Evolutionary conservation across 2,329 filamentous ascomycete species (phyloP).

Genomic region (Exophiala spinifera): DNA sequence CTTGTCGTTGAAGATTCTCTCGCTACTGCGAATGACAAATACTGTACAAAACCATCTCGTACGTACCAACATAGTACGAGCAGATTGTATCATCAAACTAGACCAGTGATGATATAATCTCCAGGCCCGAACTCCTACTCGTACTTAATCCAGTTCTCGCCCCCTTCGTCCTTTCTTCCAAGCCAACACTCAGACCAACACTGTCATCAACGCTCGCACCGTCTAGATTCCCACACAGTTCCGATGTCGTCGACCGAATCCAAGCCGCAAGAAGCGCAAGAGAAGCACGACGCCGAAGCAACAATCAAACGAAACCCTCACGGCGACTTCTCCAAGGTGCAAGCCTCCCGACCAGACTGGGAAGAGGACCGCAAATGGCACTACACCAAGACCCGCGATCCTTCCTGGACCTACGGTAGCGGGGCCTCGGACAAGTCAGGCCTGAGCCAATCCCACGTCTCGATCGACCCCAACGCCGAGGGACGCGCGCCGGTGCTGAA

Average conservation of each 20-base stretch:
- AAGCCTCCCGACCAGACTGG: constrained; percentile 44
- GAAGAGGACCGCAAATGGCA: constrained; percentile 34
- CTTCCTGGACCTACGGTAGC: constrained; percentile 42
- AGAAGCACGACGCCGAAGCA: constrained; percentile 43
- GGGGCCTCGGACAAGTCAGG: constrained; percentile 44
- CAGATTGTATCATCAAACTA: too few relatives aligned
- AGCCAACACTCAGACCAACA: too few relatives aligned
- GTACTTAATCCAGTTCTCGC: too few relatives aligned
- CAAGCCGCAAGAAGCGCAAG: constrained; percentile 22
- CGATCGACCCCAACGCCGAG: constrained; percentile 76
- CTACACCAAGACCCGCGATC: constrained; percentile 42
- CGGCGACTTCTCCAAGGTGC: constrained; percentile 38
- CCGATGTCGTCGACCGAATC: constrained; percentile 1
- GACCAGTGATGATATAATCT: too few relatives aligned
- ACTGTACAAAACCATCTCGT: too few relatives aligned
- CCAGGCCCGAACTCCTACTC: too few relatives aligned
- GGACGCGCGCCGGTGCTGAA: constrained; percentile 68
- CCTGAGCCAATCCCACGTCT: constrained; percentile 59
- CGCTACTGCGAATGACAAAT: too few relatives aligned
- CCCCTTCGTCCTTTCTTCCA: too few relatives aligned
- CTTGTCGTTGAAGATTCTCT: too few relatives aligned
- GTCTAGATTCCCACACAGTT: background rate
- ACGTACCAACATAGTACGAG: too few relatives aligned
- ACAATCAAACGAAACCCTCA: constrained; percentile 33
- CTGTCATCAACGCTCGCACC: background rate